Percentiles rank a stretch among this genome's conserved stretches.
Evolutionary conservation across 2,329 filamentous ascomycete genomes (phyloP).

Genomic region (Elsinoe australis): DNA sequence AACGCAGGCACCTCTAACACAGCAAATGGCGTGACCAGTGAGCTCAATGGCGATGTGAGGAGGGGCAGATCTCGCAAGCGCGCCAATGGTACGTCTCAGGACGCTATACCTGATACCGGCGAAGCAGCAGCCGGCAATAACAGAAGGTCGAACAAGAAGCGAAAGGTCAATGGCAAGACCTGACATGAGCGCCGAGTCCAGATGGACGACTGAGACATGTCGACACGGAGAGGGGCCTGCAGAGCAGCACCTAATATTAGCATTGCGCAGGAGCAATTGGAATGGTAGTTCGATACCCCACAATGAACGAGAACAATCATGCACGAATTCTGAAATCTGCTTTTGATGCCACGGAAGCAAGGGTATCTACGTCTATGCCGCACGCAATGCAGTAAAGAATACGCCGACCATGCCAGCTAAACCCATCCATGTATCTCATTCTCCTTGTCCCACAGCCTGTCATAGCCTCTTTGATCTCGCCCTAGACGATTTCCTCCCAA

Average conservation of each 20-base stretch:
- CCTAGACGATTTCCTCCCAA: slow-evolving; percentile 46
- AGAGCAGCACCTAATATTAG: too few relatives aligned
- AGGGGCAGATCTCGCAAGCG: neutral
- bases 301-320: neutral
- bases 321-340: neutral
- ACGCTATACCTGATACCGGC: too few relatives aligned
- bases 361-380: neutral
- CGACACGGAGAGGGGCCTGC: too few relatives aligned
- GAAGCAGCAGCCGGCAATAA: too few relatives aligned
- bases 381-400: too few relatives aligned
- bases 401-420: neutral
- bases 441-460: neutral
- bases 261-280: too few relatives aligned
- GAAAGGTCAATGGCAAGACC: neutral
- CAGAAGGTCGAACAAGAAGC: slow-evolving; percentile 1
- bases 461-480: too few relatives aligned
- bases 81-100: too few relatives aligned
- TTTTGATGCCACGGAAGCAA: neutral
- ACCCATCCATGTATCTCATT: neutral
- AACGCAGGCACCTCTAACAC: too few relatives aligned
- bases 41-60: too few relatives aligned
- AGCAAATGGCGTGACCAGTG: too few relatives aligned
- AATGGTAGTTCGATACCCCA: slow-evolving; percentile 10
- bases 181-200: neutral
- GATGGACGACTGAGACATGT: neutral